Percentiles rank a stretch among this genome's conserved stretches.
Conservation (phyloP, 495 filamentous ascomycete species). For the Hyaloscypha hepaticicola region DNA sequence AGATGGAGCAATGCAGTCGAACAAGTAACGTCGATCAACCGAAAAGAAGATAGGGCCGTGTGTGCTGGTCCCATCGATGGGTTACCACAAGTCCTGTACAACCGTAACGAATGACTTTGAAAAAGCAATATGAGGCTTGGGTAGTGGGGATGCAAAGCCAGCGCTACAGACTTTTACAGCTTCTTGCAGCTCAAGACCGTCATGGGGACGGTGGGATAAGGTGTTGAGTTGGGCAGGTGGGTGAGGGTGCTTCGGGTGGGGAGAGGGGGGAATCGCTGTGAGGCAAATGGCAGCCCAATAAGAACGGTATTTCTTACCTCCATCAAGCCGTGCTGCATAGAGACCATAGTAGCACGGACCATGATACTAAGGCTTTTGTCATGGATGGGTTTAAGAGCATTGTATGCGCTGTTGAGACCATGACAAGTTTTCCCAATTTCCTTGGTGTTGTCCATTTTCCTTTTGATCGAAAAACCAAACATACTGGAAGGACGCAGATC, state of each 20-base stretch:
- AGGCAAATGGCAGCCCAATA: conserved; percentile 21
- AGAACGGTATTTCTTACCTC: background rate
- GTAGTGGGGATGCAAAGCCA: conserved; percentile 33
- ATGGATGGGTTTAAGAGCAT: conserved; percentile 1
- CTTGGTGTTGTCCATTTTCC: conserved; percentile 16
- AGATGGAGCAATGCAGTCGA: conserved; percentile 28
- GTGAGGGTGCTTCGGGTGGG: conserved; percentile 10
- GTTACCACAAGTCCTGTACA: conserved; percentile 30
- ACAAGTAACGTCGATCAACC: conserved; percentile 34
- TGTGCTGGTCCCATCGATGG: conserved; percentile 32
- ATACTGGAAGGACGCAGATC: conserved; percentile 16
- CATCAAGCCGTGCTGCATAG: conserved; percentile 16
- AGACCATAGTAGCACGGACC: conserved; percentile 17
- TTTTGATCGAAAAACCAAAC: conserved; percentile 23
- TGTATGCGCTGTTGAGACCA: background rate
- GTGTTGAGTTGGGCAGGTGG: conserved; percentile 19
- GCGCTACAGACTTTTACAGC: conserved; percentile 29
- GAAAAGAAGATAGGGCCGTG: conserved; percentile 26
- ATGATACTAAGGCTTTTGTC: conserved; percentile 15
- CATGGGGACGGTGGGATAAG: conserved; percentile 26
- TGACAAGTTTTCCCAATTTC: conserved; percentile 2
- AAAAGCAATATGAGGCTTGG: conserved; percentile 34
- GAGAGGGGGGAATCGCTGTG: conserved; percentile 1
- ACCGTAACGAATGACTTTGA: conserved; percentile 23
- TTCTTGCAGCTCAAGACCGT: conserved; percentile 23